Evolutionary conservation across 1,139 yeast genomes (phyloP).

Genomic region (Yamadazyma triangularis): DNA sequence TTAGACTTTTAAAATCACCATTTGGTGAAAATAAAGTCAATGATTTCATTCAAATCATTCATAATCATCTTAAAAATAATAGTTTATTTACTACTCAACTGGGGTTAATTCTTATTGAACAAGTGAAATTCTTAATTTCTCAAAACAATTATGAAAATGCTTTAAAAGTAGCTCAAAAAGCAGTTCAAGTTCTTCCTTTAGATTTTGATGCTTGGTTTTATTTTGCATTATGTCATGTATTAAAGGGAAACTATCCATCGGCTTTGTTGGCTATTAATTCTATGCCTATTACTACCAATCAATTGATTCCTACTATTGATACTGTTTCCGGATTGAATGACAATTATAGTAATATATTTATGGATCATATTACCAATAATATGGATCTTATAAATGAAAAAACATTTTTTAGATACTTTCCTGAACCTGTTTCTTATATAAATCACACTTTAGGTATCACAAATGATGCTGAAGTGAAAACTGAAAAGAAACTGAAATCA

Average conservation of each 20-base stretch:
- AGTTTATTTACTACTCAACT: slow-evolving; percentile 26
- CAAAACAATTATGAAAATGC: slow-evolving; percentile 25
- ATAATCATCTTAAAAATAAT: slow-evolving; percentile 17
- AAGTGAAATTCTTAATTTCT: slow-evolving; percentile 34
- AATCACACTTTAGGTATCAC: slow-evolving; percentile 4
- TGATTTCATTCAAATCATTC: slow-evolving; percentile 23
- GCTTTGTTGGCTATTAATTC: slow-evolving; percentile 35
- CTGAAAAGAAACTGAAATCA: neutral
- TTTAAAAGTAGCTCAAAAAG: slow-evolving; percentile 24
- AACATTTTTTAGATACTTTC: slow-evolving; percentile 29
- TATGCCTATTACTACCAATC: slow-evolving; percentile 22
- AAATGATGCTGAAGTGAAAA: slow-evolving; percentile 3
- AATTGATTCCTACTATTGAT: slow-evolving; percentile 14
- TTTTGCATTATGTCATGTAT: slow-evolving; percentile 30
- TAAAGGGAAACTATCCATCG: slow-evolving; percentile 22
- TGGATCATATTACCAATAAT: slow-evolving; percentile 16
- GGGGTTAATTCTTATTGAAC: slow-evolving; percentile 35
- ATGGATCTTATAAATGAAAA: slow-evolving; percentile 30
- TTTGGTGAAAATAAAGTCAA: slow-evolving; percentile 22
- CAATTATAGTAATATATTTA: slow-evolving; percentile 23
- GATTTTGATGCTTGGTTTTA: slow-evolving; percentile 42
- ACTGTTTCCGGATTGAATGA: slow-evolving; percentile 29
- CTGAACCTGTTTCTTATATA: slow-evolving; percentile 18
- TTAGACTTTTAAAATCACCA: slow-evolving; percentile 26
- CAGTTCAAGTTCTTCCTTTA: slow-evolving; percentile 33